Evolutionary conservation across 305 asterid genomes (phyloP).

Genomic region (Fraxinus dipetala): DNA sequence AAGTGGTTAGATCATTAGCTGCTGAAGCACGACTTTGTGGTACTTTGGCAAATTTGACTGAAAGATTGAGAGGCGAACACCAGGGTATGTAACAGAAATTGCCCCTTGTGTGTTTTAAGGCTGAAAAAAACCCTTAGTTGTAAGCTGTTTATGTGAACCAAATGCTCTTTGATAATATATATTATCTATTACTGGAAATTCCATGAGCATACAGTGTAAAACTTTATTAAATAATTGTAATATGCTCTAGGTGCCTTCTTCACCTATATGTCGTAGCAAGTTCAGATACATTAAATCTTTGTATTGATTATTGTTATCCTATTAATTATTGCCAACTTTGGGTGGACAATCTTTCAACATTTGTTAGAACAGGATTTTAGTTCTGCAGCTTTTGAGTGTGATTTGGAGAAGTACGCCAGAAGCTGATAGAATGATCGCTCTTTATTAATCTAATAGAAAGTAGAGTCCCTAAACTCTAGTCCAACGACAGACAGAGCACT

Average conservation of each 20-base stretch:
- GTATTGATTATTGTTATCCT: not conserved
- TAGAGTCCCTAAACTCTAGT: not conserved
- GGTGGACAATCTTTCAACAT: not conserved
- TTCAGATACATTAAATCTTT: not conserved
- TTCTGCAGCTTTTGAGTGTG: not conserved
- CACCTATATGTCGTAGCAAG: not conserved
- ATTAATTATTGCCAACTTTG: not conserved
- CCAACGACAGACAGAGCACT: not conserved
- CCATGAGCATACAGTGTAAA: not conserved
- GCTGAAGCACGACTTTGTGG: conserved; percentile 67
- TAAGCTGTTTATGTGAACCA: not conserved
- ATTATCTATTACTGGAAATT: not conserved
- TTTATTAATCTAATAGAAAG: not conserved
- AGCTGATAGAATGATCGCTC: not conserved
- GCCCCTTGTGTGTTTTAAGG: conserved; percentile 4
- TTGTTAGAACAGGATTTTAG: not conserved
- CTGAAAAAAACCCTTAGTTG: not conserved
- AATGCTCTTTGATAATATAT: not conserved
- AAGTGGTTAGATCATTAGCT: conserved; percentile 55
- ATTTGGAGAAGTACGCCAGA: not conserved
- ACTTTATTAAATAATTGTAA: not conserved
- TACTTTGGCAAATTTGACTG: conserved; percentile 50
- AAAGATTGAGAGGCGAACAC: conserved; percentile 37
- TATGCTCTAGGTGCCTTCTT: not conserved
- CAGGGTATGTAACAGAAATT: conserved; percentile 39